Evolutionary conservation across 2,329 filamentous ascomycete genomes (phyloP).

Genomic region (Trichoderma brevicompactum): DNA sequence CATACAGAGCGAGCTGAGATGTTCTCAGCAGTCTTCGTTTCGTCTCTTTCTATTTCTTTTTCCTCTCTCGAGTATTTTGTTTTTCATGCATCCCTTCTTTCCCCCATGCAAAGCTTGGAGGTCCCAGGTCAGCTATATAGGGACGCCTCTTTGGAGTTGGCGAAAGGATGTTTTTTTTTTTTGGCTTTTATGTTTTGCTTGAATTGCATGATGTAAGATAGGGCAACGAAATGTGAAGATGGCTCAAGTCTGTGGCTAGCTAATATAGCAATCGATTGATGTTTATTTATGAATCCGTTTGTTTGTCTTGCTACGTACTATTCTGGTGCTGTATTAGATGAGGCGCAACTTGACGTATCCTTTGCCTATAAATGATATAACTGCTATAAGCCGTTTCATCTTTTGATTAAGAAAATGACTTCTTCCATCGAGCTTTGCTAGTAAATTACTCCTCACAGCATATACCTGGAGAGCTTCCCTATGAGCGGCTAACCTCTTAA

Average conservation of each 20-base stretch:
- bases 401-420: no score
- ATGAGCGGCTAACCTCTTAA: neutral
- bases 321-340: neutral
- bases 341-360: neutral
- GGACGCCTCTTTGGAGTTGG: neutral
- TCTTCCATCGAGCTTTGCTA: neutral
- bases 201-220: conserved; percentile 4
- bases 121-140: neutral
- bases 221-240: neutral
- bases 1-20: neutral
- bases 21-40: neutral
- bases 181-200: neutral
- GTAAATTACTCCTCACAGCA: neutral
- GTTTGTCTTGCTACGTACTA: neutral
- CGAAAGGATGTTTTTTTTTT: neutral
- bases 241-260: neutral
- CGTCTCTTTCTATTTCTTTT: neutral
- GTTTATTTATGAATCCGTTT: neutral
- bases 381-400: no score
- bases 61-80: neutral
- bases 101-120: neutral
- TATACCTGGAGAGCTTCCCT: no score
- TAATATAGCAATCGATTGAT: neutral
- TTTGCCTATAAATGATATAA: no score
- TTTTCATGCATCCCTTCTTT: neutral